Base-by-base conservation (phyloP, 2,329 filamentous ascomycete species). In the Diplodia sapinea region DNA sequence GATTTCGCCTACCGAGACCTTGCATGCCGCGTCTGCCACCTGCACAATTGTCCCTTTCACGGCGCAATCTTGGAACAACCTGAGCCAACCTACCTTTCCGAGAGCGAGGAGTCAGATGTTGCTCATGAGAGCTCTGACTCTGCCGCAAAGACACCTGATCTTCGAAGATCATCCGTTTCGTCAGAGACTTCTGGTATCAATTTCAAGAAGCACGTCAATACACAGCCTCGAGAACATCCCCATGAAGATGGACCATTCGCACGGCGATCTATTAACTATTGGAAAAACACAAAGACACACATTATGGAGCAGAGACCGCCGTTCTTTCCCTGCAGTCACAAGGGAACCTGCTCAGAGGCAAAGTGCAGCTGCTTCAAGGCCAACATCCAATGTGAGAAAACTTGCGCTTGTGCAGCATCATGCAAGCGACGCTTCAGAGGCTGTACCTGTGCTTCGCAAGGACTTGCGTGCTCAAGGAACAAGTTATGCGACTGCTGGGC, bases 331-430 rank as follows among this genome's bases (percentile, higher is more conserved):
- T 94, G 91, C 73, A 84, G 84, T 63, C 91, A 94, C 72, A 85
- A 88, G 33, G 90, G 90, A 0, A 68, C 59, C 2, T 94, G 91
- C 76, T 85, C 85, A 17, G 84, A 83, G n/a, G 79, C 76, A 13
- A 72, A 79, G 20, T 94, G 91, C 71, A 80, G 83, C 1, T 94
- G 91, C 73, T 88, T 86, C 17, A 77, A 82, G 57, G 81, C 85
- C 11, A 83, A 83, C 17, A 80, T 92, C 23, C 83, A 90, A 20
- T 94, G 91, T 73, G 91, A 94, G 71, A 90, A 90, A 71, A 88
- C 87, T 69, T 94, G 91, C 74, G 84, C 83, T 2, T 94, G 91
- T 73, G 82, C 87, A 61, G 79, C 80, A 0, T 80, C 80, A 7
- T 91, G 90, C 65, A 86, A 86, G 12, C 73, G 80, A n/a, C 79